These are phyloP conservation scores for Geoglossum glabrum DNA, from an alignment of 495 filamentous ascomycete genomes.

Conservation along the genomic window DNA sequence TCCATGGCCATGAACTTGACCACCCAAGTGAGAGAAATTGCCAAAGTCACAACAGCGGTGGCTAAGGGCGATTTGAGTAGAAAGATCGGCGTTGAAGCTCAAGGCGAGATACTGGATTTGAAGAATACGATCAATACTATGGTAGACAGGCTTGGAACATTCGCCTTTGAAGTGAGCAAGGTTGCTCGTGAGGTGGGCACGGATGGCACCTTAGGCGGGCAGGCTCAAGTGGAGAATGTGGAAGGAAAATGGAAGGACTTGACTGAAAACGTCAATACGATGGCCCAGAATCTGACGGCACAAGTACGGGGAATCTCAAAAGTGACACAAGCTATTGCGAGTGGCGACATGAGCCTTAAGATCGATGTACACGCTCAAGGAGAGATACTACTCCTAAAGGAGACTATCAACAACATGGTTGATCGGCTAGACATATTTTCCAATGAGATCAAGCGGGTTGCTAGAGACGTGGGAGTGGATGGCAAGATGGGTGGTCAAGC, in stretches of 20 bases:
- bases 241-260: conserved; percentile 99
- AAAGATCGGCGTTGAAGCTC: conserved; percentile 89
- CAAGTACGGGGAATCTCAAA: conserved; percentile 93
- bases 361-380: conserved; percentile 92
- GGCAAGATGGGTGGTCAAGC: conserved; percentile 98
- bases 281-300: conserved; percentile 88
- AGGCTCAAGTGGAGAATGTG: conserved; percentile 90
- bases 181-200: conserved; percentile 97
- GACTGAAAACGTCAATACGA: conserved; percentile 85
- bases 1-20: conserved; percentile 98
- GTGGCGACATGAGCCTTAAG: conserved; percentile 85
- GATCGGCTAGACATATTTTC: conserved; percentile 89
- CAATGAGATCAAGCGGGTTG: conserved; percentile 89
- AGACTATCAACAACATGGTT: conserved; percentile 99
- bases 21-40: conserved; percentile 95
- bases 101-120: conserved; percentile 84
- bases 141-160: conserved; percentile 92
- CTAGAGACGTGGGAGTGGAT: conserved; percentile 91
- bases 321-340: conserved; percentile 92
- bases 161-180: conserved; percentile 96
- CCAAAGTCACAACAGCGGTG: conserved; percentile 92
- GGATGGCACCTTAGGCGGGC: conserved; percentile 85
- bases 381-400: conserved; percentile 82
- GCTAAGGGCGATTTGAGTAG: conserved; percentile 85
- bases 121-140: conserved; percentile 99